Evolutionary conservation across 208 protist species (phyloP), one percentile per base, ranked within the genome.

Genomic region (Balamuthia mandrillaris): DNA sequence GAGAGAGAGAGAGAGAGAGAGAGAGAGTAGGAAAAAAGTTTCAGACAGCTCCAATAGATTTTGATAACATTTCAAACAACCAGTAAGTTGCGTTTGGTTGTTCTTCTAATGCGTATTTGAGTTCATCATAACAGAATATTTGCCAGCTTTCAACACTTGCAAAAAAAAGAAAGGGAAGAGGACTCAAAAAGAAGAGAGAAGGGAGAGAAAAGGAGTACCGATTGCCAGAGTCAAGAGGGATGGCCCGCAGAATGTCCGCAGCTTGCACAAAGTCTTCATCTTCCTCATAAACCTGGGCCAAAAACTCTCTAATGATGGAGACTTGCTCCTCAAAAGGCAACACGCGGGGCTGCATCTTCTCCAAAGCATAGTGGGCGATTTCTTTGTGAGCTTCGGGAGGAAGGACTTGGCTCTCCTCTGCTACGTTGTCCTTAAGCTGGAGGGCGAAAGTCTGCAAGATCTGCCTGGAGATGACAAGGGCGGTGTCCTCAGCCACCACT

Each of bases 311-410:
- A 18, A 90, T 86, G 31, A 79, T 83, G n/a, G 81, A 78, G 14
- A 88, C 74, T 61, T 75, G 74, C 81, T 90, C 88, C 68, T 90
- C 88, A 78, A 90, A 90, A 0, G 86, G 60, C 41, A 79, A 31
- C 1, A 88, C 68, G 47, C 88, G 81, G 14, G 84, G 63, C 65
- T 86, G 56, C 24, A 88, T 79, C 49, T 52, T 47, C 3, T 51
- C 61, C 33, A 89, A 56, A 9, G 65, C 74, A 24, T 78, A 61
- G 44, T 61, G 35, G 27, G 68, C 87, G 16, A 89, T 41, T n/a
- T 37, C 27, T 78, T 89, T 89, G 66, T 85, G 79, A 21, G 72
- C 45, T 29, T 81, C 74, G 35, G 74, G 33, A 37, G 74, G 74
- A 14, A 81, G 54, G n/a, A n/a, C n/a, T n/a, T n/a, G n/a, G n/a